phyloP scores from a whole-genome alignment of 768 basidiomycete genomes.

The Agrocybe chaxingu region DNA sequence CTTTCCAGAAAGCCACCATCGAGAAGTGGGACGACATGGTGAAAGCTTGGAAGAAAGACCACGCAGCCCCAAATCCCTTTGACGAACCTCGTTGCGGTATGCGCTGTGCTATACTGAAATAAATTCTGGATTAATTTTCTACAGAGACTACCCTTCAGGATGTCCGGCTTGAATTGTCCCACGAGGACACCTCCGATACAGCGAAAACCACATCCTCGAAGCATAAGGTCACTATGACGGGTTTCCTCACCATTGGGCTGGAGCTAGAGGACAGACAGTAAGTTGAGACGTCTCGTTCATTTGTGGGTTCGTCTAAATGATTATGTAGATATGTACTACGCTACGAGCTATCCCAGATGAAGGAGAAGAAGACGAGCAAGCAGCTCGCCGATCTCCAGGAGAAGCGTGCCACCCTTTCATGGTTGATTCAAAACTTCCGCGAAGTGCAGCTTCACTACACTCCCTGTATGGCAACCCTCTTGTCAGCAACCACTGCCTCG shows the following conservation, averaged over 20 bases:
- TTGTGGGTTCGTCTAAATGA: neutral
- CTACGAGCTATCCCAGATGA: neutral
- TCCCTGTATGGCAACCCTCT: slow-evolving; percentile 4
- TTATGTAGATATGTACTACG: neutral
- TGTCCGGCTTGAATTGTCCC: slow-evolving; percentile 7
- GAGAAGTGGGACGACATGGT: slow-evolving; percentile 7
- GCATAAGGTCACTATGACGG: neutral
- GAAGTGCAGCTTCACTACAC: slow-evolving; percentile 9
- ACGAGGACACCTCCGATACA: slow-evolving; percentile 3
- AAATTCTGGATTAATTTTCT: neutral
- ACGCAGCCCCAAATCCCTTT: slow-evolving; percentile 9
- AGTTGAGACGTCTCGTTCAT: neutral
- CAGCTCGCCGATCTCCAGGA: slow-evolving; percentile 12
- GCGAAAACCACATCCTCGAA: neutral
- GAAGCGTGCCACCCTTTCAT: neutral
- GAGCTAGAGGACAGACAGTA: slow-evolving; percentile 15
- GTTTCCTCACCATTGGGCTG: slow-evolving; percentile 6
- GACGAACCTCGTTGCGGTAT: slow-evolving; percentile 7
- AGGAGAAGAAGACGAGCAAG: neutral
- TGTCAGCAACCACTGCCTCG: too few relatives aligned
- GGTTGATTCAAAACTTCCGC: slow-evolving; percentile 9
- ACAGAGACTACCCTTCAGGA: slow-evolving; percentile 8
- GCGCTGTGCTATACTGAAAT: neutral
- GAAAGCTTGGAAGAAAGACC: slow-evolving; percentile 5
- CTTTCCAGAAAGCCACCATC: neutral